These are phyloP conservation scores for Isatis tinctoria DNA, from an alignment of 345 rosid genomes.

Conservation along the genomic window DNA sequence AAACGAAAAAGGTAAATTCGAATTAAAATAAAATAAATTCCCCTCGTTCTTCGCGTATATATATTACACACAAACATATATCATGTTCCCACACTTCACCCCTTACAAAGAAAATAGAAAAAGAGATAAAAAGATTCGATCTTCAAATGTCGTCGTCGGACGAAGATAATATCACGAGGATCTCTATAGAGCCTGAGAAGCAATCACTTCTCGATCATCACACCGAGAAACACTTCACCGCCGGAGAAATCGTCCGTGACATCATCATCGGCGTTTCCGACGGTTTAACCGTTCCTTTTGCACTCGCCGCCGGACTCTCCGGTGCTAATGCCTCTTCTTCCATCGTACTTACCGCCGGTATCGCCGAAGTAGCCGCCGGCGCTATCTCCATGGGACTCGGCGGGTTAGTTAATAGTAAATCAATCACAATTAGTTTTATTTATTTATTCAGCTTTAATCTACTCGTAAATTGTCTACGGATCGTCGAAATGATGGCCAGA, in stretches of 20 bases:
- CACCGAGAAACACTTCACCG: slow-evolving; percentile 86
- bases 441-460: neutral
- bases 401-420: slow-evolving; percentile 41
- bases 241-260: slow-evolving; percentile 90
- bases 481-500: neutral
- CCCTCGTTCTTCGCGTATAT: slow-evolving; percentile 15
- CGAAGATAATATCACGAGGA: slow-evolving; percentile 8
- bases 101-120: neutral
- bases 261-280: slow-evolving; percentile 96
- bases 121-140: neutral
- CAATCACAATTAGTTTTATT: neutral
- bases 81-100: neutral
- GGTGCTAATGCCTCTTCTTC: slow-evolving; percentile 89
- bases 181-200: slow-evolving; percentile 51
- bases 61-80: neutral
- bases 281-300: slow-evolving; percentile 97
- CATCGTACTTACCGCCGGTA: slow-evolving; percentile 89
- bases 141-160: slow-evolving; percentile 20
- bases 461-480: neutral
- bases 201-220: slow-evolving; percentile 69
- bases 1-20: neutral
- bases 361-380: slow-evolving; percentile 95
- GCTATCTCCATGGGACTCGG: slow-evolving; percentile 99
- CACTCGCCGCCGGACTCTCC: slow-evolving; percentile 95
- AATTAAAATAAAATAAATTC: neutral